Evolutionary conservation across 495 filamentous ascomycete genomes (phyloP).

Genomic region (Neurospora intermedia): DNA sequence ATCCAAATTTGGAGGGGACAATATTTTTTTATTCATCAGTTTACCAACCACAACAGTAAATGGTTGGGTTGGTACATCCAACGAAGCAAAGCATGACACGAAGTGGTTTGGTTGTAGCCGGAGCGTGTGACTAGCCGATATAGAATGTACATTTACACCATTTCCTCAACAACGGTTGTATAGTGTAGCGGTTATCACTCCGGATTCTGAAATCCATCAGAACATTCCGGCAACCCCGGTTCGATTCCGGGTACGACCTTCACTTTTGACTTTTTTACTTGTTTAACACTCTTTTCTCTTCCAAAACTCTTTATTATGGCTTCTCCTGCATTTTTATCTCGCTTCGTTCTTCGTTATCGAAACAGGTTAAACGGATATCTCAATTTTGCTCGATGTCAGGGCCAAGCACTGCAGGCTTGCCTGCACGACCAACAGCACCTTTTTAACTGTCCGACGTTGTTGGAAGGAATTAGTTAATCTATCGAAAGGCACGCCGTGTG

Average conservation of each 20-base stretch:
- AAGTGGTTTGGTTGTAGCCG: too few relatives aligned
- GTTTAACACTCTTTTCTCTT: too few relatives aligned
- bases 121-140: neutral
- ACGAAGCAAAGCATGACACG: neutral
- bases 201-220: neutral
- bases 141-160: neutral
- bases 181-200: neutral
- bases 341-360: neutral
- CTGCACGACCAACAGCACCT: too few relatives aligned
- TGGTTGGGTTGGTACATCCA: neutral
- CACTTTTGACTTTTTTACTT: neutral
- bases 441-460: too few relatives aligned
- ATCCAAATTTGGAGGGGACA: neutral
- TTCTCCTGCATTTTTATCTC: too few relatives aligned
- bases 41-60: neutral
- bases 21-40: too few relatives aligned
- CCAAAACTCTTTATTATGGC: too few relatives aligned
- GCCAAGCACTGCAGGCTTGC: too few relatives aligned
- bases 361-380: too few relatives aligned
- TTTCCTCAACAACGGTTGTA: neutral
- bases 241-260: slow-evolving; percentile 15
- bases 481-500: too few relatives aligned
- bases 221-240: slow-evolving; percentile 6
- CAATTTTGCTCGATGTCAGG: too few relatives aligned
- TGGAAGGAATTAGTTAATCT: too few relatives aligned